Base-by-base conservation (phyloP, 768 basidiomycete genomes). In the Russula brevipes region DNA sequence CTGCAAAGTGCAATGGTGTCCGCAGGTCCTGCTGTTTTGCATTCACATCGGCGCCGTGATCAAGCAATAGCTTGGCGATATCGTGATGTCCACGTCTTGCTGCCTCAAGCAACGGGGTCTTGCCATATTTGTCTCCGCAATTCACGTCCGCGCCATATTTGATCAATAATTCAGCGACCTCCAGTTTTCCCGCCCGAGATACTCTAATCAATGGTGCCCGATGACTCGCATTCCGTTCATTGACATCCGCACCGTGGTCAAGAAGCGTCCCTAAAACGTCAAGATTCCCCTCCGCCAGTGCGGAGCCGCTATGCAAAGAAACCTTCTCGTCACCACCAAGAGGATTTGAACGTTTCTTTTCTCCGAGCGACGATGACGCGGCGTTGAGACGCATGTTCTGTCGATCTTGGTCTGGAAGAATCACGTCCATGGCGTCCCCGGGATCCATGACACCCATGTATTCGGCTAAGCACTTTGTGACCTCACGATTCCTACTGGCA, bases 91-190 rank as follows among this genome's bases (percentile, higher is more conserved):
- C 57, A 1, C 0, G 2, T 30, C 1, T 0, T 24, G 46, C 36
- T 24, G 46, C 57, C 1, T 0, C 10, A 33, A 36, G 44, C 45
- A 57, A 45, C 16, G 54, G 31, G n/a, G 33, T 46, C 33, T 10
- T 8, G n/a, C 44, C 55, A 4, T 8, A 1, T 24, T 16, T 42
- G 12, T 16, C 31, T 5, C 31, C 24, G 10, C 11, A 36, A 31
- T 56, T 55, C 17, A 61, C 54, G 8, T 61, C 60, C 1, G 54
- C 60, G 30, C 60, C 60, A 7, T 14, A 9, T 2, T 50, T 31
- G 31, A 61, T 14, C 30, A 61, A 31, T 8, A 54, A 39, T 11
- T 30, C 16, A 1, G 46, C 60, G 5, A 45, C 31, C 2, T 53
- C 42, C 4, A n/a, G 0, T 0, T 30, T 19, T 17, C 51, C 59